phyloP scores from a whole-genome alignment of 1,139 yeast genomes.

The Saccharomyces uvarum region DNA sequence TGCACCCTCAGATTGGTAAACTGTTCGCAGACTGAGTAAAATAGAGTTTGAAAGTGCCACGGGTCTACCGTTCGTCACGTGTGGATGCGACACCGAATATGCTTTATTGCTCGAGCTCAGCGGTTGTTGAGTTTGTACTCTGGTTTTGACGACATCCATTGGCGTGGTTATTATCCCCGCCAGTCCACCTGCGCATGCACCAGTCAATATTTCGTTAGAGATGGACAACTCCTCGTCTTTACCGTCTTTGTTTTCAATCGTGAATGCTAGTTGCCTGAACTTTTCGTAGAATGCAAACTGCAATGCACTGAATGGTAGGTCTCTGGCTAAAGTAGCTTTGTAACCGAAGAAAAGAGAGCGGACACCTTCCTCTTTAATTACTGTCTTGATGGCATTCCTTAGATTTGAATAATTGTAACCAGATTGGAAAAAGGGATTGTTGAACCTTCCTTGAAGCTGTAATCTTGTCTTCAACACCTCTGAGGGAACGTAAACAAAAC shows the following conservation, averaged over 20 bases:
- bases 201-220: conserved; percentile 63
- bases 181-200: conserved; percentile 94
- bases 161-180: conserved; percentile 85
- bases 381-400: conserved; percentile 58
- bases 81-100: not conserved
- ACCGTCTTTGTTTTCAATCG: conserved; percentile 21
- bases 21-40: conserved; percentile 51
- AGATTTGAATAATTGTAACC: conserved; percentile 81
- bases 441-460: conserved; percentile 81
- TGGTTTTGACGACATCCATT: conserved; percentile 85
- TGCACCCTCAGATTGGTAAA: conserved; percentile 68
- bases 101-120: conserved; percentile 4
- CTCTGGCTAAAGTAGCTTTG: conserved; percentile 85
- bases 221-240: conserved; percentile 44
- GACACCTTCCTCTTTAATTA: conserved; percentile 61
- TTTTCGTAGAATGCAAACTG: conserved; percentile 93
- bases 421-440: conserved; percentile 68
- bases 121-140: conserved; percentile 68
- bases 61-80: conserved; percentile 19
- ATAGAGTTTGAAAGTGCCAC: conserved; percentile 45
- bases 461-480: conserved; percentile 92
- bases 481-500: conserved; percentile 91
- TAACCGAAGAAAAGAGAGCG: conserved; percentile 80
- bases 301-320: conserved; percentile 87
- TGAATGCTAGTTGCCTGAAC: conserved; percentile 59